Conservation (phyloP, 345 rosid species). For the Tarenaya hassleriana region DNA sequence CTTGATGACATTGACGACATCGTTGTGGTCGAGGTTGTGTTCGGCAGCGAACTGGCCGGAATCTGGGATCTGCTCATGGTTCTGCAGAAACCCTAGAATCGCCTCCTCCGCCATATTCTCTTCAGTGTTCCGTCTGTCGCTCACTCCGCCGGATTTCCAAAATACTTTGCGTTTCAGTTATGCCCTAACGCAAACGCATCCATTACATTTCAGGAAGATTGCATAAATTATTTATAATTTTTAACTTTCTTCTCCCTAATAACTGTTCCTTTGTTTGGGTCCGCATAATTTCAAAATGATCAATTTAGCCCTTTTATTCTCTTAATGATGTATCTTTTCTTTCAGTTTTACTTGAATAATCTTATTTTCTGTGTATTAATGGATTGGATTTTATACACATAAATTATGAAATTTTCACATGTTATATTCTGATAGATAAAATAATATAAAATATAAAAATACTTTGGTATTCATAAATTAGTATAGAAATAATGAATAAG, state of each 20-base stretch:
- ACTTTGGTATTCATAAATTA: too few relatives aligned
- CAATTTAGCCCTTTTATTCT: too few relatives aligned
- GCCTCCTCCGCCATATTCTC: constrained; percentile 64
- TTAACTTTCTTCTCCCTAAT: neutral
- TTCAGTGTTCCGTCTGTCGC: neutral
- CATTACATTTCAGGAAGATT: neutral
- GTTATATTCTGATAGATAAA: too few relatives aligned
- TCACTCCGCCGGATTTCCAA: neutral
- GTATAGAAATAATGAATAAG: too few relatives aligned
- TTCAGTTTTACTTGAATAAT: too few relatives aligned
- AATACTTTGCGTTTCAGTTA: constrained; percentile 9
- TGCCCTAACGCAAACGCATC: neutral
- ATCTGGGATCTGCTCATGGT: constrained; percentile 48
- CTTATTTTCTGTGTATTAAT: too few relatives aligned
- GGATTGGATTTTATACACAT: too few relatives aligned
- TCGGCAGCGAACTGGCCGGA: constrained; percentile 62
- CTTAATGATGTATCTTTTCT: too few relatives aligned
- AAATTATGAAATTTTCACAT: too few relatives aligned
- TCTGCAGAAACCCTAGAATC: constrained; percentile 47
- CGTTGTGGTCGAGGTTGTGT: constrained; percentile 52
- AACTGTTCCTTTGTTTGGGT: too few relatives aligned
- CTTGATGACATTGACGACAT: constrained; percentile 64
- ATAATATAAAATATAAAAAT: too few relatives aligned
- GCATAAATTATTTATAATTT: neutral
- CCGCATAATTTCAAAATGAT: too few relatives aligned